Percentiles rank a stretch among this genome's conserved stretches.
Evolutionary conservation across 2,329 filamentous ascomycete genomes (phyloP).

Genomic region (Diaporthe batatas): DNA sequence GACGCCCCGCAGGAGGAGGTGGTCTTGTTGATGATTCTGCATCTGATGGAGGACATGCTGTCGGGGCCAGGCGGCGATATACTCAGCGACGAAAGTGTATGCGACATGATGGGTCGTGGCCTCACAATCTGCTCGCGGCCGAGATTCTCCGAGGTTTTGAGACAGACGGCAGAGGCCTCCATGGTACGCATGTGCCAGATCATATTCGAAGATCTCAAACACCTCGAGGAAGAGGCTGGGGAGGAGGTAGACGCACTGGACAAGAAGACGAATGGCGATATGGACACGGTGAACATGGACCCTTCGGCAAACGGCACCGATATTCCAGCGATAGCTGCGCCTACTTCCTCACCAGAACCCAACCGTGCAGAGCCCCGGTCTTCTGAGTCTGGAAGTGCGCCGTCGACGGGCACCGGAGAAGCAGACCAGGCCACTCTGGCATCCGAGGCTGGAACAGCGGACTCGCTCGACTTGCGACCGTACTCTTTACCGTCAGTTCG

Average conservation of each 20-base stretch:
- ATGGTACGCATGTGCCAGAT: conserved; percentile 99
- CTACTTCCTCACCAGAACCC: conserved; percentile 26
- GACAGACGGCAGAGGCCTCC: conserved; percentile 92
- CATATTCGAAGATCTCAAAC: conserved; percentile 93
- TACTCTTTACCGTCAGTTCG: conserved; percentile 95
- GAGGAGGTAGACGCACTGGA: conserved; percentile 76
- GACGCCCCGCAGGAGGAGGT: conserved; percentile 96
- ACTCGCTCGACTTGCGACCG: conserved; percentile 77
- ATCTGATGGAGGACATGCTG: conserved; percentile 98
- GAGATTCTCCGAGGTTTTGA: conserved; percentile 88
- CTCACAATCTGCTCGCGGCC: conserved; percentile 97
- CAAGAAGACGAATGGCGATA: conserved; percentile 74
- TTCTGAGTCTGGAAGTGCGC: conserved; percentile 57
- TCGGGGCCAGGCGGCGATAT: conserved; percentile 92
- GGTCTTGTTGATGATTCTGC: conserved; percentile 91
- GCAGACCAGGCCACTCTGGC: conserved; percentile 39
- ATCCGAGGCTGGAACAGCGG: conserved; percentile 46
- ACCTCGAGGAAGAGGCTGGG: conserved; percentile 82
- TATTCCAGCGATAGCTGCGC: conserved; percentile 45
- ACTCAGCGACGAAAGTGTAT: conserved; percentile 97
- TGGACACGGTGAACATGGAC: conserved; percentile 86
- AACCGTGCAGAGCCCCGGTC: conserved; percentile 47
- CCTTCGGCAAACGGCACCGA: conserved; percentile 74
- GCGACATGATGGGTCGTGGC: conserved; percentile 99
- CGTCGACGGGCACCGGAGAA: conserved; percentile 46